Percentiles rank a stretch among this genome's conserved stretches.
Evolutionary conservation across 768 basidiomycete species (phyloP).

Genomic region (Suillus brevipes): DNA sequence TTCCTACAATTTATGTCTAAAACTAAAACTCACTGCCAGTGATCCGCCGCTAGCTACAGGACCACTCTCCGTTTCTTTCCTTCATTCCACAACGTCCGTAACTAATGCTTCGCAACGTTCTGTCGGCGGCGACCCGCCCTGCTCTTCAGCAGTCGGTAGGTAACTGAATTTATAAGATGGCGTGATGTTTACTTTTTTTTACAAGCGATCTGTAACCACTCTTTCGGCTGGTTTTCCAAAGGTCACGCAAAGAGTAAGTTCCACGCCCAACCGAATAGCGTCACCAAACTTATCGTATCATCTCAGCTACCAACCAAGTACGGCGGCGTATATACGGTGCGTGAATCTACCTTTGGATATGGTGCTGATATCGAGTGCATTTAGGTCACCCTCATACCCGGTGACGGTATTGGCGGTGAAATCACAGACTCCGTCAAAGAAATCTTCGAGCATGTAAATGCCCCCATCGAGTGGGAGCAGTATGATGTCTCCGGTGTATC

Average conservation of each 20-base stretch:
- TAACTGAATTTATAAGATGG: constrained; percentile 3
- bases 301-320: constrained; percentile 83
- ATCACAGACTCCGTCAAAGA: constrained; percentile 99
- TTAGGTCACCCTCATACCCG: constrained; percentile 95
- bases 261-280: neutral
- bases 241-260: constrained; percentile 66
- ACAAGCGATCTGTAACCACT: constrained; percentile 70
- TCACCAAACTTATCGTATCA: constrained; percentile 13
- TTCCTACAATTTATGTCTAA: constrained; percentile 8
- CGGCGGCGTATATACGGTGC: constrained; percentile 88
- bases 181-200: constrained; percentile 8
- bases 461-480: constrained; percentile 99
- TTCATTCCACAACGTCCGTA: constrained; percentile 33
- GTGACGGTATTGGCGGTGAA: constrained; percentile 96
- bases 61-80: constrained; percentile 31
- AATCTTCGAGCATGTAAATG: constrained; percentile 96
- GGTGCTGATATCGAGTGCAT: constrained; percentile 23
- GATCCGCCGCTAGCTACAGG: neutral
- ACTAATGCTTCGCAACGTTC: constrained; percentile 70
- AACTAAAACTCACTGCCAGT: constrained; percentile 8
- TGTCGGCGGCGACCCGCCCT: constrained; percentile 58
- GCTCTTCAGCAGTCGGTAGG: constrained; percentile 53
- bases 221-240: constrained; percentile 78
- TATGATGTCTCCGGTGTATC: constrained; percentile 98
- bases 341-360: constrained; percentile 1